Conservation (phyloP, 2,329 filamentous ascomycete genomes). For the Dactylellina sp. region DNA sequence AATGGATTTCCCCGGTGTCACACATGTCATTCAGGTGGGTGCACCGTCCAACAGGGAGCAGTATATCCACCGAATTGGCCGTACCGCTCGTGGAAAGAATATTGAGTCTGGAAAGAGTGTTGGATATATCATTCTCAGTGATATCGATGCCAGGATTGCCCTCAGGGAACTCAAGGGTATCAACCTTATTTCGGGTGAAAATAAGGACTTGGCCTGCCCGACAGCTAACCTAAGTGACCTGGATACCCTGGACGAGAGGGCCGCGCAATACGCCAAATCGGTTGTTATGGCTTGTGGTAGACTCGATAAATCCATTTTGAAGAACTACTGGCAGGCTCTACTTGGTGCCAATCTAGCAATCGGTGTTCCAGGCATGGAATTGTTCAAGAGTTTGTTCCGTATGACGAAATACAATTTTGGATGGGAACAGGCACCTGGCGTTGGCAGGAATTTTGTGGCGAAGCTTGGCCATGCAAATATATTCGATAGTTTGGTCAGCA, state of each 20-base stretch:
- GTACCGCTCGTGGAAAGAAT: constrained; percentile 77
- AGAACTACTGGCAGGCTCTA: background rate
- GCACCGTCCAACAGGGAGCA: constrained; percentile 74
- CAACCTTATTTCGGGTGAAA: constrained; percentile 33
- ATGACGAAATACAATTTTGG: constrained; percentile 48
- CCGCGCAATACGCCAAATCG: constrained; percentile 26
- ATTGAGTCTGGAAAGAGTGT: constrained; percentile 66
- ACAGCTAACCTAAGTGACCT: constrained; percentile 66
- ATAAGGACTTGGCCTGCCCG: constrained; percentile 66
- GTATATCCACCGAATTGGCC: constrained; percentile 81
- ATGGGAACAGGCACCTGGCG: constrained; percentile 9
- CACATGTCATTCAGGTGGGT: constrained; percentile 81
- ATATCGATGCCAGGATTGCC: constrained; percentile 67
- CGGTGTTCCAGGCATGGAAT: background rate
- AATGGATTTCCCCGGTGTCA: constrained; percentile 84
- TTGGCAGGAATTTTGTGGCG: constrained; percentile 2
- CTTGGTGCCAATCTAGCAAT: constrained; percentile 19
- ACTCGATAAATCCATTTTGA: constrained; percentile 4
- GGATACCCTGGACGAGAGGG: constrained; percentile 20
- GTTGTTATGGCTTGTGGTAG: constrained; percentile 29
- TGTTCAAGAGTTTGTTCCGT: constrained; percentile 22
- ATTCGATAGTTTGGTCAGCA: constrained; percentile 15
- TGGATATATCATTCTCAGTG: constrained; percentile 71
- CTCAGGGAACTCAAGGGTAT: constrained; percentile 70
- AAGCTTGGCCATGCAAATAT: constrained; percentile 13